phyloP scores from a whole-genome alignment of 345 rosid genomes.

The Gossypium sturtianum region DNA sequence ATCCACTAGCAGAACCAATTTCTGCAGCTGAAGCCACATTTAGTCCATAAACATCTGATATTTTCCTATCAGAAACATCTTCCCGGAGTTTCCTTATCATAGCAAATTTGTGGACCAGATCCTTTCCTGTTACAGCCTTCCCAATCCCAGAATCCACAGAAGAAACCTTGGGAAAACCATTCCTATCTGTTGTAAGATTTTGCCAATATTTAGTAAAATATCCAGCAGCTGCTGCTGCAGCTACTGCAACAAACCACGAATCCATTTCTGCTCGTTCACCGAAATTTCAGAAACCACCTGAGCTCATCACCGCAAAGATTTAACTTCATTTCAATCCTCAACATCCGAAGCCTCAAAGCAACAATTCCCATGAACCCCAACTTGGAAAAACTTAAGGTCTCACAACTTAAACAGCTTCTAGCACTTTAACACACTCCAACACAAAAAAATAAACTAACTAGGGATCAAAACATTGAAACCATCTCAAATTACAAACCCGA shows the following conservation, averaged over 20 bases:
- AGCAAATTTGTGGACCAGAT: conserved; percentile 16
- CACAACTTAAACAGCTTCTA: background rate
- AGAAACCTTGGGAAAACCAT: conserved; percentile 27
- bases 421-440: background rate
- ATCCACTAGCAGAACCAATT: conserved; percentile 26
- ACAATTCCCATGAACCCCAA: conserved; percentile 20
- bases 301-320: conserved; percentile 20
- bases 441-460: background rate
- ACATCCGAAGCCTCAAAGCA: conserved; percentile 15
- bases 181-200: conserved; percentile 30
- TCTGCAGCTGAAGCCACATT: conserved; percentile 32
- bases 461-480: background rate
- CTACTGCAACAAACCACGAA: conserved; percentile 63
- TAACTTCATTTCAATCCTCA: conserved; percentile 17
- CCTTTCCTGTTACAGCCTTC: conserved; percentile 27
- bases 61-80: conserved; percentile 30
- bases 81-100: conserved; percentile 27
- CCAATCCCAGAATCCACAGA: conserved; percentile 22
- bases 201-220: conserved; percentile 51
- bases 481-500: background rate
- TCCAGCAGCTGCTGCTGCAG: conserved; percentile 84
- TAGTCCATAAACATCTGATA: conserved; percentile 11
- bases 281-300: conserved; percentile 11
- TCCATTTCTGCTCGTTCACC: conserved; percentile 44
- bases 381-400: background rate